Conservation (phyloP, 805 yeast species). For the Sugiyamaella boreocaroliniensis region DNA sequence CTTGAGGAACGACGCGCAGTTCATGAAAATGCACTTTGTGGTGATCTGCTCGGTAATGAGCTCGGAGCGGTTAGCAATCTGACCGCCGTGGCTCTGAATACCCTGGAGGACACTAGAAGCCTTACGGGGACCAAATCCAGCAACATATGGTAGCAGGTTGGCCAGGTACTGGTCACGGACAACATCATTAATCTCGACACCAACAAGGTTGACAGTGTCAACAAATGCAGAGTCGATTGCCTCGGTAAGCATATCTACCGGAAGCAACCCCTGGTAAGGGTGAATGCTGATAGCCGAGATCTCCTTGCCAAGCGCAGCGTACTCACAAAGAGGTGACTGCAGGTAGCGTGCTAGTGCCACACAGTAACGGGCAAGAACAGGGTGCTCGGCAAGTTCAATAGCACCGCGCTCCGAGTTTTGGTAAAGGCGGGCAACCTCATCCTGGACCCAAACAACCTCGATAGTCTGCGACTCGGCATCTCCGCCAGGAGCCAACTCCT, state of each 20-base stretch:
- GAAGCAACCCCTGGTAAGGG: constrained; percentile 64
- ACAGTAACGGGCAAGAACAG: constrained; percentile 74
- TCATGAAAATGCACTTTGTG: constrained; percentile 76
- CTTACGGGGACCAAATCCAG: constrained; percentile 95
- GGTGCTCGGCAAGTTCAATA: constrained; percentile 76
- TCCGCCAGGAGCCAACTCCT: constrained; percentile 40
- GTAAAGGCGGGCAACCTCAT: constrained; percentile 86
- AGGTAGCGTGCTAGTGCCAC: constrained; percentile 85
- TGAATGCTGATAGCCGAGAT: constrained; percentile 55
- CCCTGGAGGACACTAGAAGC: constrained; percentile 81
- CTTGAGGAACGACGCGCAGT: constrained; percentile 83
- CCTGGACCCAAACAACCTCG: constrained; percentile 76
- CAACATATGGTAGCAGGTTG: constrained; percentile 62
- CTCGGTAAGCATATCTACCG: constrained; percentile 53
- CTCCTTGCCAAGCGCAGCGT: constrained; percentile 72
- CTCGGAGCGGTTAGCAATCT: constrained; percentile 63
- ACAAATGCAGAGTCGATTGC: constrained; percentile 79
- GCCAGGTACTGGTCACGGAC: constrained; percentile 69
- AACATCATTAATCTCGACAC: constrained; percentile 89
- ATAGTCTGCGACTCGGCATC: constrained; percentile 37
- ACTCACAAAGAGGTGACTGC: constrained; percentile 90
- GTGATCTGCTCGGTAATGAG: constrained; percentile 74
- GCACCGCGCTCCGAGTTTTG: constrained; percentile 72
- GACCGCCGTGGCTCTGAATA: constrained; percentile 63
- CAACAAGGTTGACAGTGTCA: constrained; percentile 84